Base-by-base conservation (phyloP, 805 yeast species). In the Pichia deserticola region DNA sequence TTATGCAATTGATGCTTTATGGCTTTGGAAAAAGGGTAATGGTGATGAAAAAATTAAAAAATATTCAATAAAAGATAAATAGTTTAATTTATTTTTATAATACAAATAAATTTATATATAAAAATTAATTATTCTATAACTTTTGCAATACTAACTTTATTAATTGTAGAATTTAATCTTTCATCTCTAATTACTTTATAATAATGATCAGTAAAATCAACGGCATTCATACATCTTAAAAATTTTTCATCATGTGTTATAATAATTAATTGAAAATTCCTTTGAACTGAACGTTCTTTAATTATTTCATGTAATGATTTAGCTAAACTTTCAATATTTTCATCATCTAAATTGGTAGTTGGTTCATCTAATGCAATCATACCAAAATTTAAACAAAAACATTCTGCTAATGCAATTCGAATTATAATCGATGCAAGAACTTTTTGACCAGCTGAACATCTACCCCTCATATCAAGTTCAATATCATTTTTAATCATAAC, bases 401-500 rank as follows among this genome's bases (percentile, higher is more conserved):
- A 88, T 66, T 93, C 98, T 1, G 98, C 93, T 44, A 93, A 71
- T 0, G 97, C 97, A 49, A 93, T 69, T 49, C 99, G 74, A 50
- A 93, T 92, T 34, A 93, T 81, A 44, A 93, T 90, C 38, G 95
- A 84, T 0, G 98, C 97, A 42, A 93, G 68, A 5, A 93, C 97
- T 60, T 89, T 88, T 66, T 93, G 99, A 0, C 99, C 99, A 0
- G 99, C 98, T 1, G 97, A 88, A 64, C 99, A 93, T 51, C 99
- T 71, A 0, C 99, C 99, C 54, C 99, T 77, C 99, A 93, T 93
- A 62, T 93, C 99, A 44, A 93, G 70, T 64, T 93, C 98, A 1
- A 83, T 86, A 51, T 86, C 92, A 60, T 86, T 88, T 63, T 93
- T 93, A 51, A 82, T 82, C 99, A 93, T 93, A 27, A 90, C 96